Percentiles rank a stretch among this genome's conserved stretches.
These are phyloP conservation scores for Gracilaria domingensis DNA, from an alignment of 23 red algal species.

Conservation along the genomic window DNA sequence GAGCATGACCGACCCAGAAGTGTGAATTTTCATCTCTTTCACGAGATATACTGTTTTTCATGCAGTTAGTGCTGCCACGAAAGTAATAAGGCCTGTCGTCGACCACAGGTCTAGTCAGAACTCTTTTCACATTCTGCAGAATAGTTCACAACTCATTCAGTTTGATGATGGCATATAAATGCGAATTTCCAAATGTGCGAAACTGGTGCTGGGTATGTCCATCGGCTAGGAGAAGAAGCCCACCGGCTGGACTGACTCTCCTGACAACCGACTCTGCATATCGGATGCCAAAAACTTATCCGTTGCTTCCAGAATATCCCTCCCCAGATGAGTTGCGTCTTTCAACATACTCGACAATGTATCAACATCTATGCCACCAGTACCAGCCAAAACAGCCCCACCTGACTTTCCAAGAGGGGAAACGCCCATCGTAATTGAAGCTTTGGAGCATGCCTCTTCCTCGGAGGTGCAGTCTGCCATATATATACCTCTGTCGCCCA, in stretches of 20 bases:
- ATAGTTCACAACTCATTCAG: neutral
- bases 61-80: neutral
- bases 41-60: neutral
- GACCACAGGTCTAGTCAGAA: neutral
- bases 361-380: slow-evolving; percentile 68
- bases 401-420: slow-evolving; percentile 15
- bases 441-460: slow-evolving; percentile 60
- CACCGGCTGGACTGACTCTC: slow-evolving; percentile 25
- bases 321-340: slow-evolving; percentile 43
- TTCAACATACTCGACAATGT: slow-evolving; percentile 51
- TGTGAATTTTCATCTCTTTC: neutral
- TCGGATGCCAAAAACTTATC: slow-evolving; percentile 48
- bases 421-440: slow-evolving; percentile 58
- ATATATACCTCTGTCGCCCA: slow-evolving; percentile 36
- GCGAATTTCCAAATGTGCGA: neutral
- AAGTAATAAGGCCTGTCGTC: neutral
- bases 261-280: slow-evolving; percentile 28
- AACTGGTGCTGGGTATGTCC: neutral
- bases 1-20: neutral
- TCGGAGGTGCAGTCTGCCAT: slow-evolving; percentile 57
- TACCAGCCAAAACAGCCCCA: slow-evolving; percentile 54
- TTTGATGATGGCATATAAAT: neutral
- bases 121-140: neutral
- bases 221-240: slow-evolving; percentile 59
- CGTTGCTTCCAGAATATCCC: slow-evolving; percentile 42